phyloP scores from a whole-genome alignment of 257 asterid species.

The Rhazya stricta region DNA sequence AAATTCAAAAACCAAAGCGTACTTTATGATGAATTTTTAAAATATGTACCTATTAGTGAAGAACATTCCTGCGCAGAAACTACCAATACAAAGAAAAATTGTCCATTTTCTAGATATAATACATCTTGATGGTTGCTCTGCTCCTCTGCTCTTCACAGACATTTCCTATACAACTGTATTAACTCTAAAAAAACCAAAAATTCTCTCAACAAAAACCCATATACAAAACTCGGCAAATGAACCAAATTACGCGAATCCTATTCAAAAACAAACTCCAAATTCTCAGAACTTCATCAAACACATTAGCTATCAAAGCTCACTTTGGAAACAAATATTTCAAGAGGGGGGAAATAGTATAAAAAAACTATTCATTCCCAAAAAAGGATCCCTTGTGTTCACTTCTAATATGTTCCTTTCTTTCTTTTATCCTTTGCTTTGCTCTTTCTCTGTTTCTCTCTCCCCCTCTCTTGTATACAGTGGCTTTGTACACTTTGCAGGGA shows the following conservation, averaged over 20 bases:
- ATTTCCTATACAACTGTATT: slow-evolving; percentile 20
- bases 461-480: slow-evolving; percentile 6
- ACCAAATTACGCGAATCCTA: slow-evolving; percentile 14
- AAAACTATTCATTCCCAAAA: slow-evolving; percentile 15
- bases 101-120: slow-evolving; percentile 59
- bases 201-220: slow-evolving; percentile 38
- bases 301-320: not conserved
- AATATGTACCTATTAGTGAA: slow-evolving; percentile 65
- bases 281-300: slow-evolving; percentile 11
- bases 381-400: slow-evolving; percentile 31
- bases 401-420: slow-evolving; percentile 28
- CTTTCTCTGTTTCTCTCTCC: slow-evolving; percentile 8
- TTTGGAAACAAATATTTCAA: slow-evolving; percentile 20
- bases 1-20: not conserved
- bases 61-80: slow-evolving; percentile 75
- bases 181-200: slow-evolving; percentile 6
- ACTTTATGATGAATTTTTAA: not conserved
- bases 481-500: slow-evolving; percentile 76
- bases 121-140: slow-evolving; percentile 54
- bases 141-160: slow-evolving; percentile 62
- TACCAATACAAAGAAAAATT: slow-evolving; percentile 64
- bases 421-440: slow-evolving; percentile 44
- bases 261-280: slow-evolving; percentile 17
- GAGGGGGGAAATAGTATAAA: slow-evolving; percentile 15
- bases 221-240: not conserved